Evolutionary conservation across 805 yeast genomes (phyloP).

Genomic region (Kuraishia hungarica): DNA sequence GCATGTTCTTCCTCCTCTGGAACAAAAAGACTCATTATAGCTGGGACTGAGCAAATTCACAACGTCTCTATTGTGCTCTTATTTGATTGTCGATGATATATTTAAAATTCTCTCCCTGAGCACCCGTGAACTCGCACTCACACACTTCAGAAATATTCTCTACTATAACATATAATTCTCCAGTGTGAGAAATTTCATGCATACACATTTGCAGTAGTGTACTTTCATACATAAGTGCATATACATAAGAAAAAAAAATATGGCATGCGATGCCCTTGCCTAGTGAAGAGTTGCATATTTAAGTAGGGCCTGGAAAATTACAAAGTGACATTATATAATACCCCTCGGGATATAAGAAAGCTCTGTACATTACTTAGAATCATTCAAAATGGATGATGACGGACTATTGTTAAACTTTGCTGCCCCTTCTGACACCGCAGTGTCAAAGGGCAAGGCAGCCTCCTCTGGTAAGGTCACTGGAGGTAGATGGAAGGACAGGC

Average conservation of each 20-base stretch:
- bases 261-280: neutral
- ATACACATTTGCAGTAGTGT: neutral
- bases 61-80: too few relatives aligned
- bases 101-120: neutral
- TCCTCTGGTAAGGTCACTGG: slow-evolving; percentile 40
- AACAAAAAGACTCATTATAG: slow-evolving; percentile 21
- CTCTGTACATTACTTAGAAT: too few relatives aligned
- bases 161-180: neutral
- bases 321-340: too few relatives aligned
- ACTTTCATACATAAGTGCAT: neutral
- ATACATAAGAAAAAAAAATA: neutral
- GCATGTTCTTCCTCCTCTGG: slow-evolving; percentile 26
- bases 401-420: slow-evolving; percentile 73
- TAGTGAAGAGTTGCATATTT: neutral
- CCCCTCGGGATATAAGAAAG: neutral
- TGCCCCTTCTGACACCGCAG: slow-evolving; percentile 24
- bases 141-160: too few relatives aligned
- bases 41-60: too few relatives aligned
- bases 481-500: slow-evolving; percentile 78
- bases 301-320: neutral
- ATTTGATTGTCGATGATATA: neutral
- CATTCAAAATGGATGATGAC: slow-evolving; percentile 47
- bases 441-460: slow-evolving; percentile 14
- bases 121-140: too few relatives aligned
- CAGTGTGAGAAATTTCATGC: neutral